A percentile compares a stretch with the other conserved stretches of the same genome.
phyloP scores from a whole-genome alignment of 202 grass and related monocot species.

The Schoenoplectus tabernaemontani region DNA sequence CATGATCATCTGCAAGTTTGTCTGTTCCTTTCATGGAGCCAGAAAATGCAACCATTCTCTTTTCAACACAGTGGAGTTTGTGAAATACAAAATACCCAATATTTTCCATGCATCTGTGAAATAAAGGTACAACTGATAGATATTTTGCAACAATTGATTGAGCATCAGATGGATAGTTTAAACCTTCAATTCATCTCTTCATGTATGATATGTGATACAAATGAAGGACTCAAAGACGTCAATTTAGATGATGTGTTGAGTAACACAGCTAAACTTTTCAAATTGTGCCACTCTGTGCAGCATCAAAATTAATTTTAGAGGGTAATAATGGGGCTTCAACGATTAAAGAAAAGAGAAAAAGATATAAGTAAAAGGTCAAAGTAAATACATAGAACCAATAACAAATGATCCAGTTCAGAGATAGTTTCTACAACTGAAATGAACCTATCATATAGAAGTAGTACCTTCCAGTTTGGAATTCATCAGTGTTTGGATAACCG shows the following conservation, averaged over 20 bases:
- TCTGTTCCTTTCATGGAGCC: no score
- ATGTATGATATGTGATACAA: not conserved
- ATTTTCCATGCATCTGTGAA: no score
- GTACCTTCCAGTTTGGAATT: not conserved
- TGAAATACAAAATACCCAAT: no score
- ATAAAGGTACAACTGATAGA: no score
- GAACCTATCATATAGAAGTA: not conserved
- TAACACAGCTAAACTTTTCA: not conserved
- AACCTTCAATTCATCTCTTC: not conserved
- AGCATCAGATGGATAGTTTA: not conserved
- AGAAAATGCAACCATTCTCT: no score
- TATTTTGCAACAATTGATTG: not conserved
- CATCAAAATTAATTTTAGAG: not conserved
- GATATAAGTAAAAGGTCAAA: not conserved
- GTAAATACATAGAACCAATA: not conserved
- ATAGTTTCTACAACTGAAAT: not conserved
- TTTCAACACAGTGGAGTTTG: no score
- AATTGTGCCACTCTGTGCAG: not conserved
- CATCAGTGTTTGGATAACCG: not conserved
- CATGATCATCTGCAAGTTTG: no score
- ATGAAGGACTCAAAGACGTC: not conserved
- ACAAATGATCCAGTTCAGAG: not conserved
- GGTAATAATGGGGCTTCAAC: not conserved
- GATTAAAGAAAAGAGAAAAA: not conserved
- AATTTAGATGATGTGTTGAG: not conserved